Conservation (phyloP, 345 rosid species). For the Arabidopsis suecica region DNA sequence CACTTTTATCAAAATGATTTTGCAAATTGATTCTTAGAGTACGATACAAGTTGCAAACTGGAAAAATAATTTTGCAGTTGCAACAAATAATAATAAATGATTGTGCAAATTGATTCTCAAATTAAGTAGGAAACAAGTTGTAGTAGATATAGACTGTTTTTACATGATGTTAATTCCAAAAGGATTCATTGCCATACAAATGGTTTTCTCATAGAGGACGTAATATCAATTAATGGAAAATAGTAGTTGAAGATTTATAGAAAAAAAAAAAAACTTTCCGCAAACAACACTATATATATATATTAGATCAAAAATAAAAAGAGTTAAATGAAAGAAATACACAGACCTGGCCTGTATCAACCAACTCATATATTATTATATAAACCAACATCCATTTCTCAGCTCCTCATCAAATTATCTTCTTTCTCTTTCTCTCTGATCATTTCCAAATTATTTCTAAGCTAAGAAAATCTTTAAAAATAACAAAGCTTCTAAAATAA, state of each 20-base stretch:
- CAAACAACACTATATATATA: neutral
- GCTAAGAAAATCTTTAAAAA: neutral
- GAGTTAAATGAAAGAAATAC: neutral
- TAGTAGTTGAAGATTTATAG: slow-evolving; percentile 17
- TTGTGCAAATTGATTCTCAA: slow-evolving; percentile 5
- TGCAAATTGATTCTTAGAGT: slow-evolving; percentile 16
- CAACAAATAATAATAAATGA: slow-evolving; percentile 17
- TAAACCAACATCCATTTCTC: slow-evolving; percentile 42
- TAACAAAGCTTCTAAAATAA: slow-evolving; percentile 6
- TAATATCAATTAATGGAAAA: slow-evolving; percentile 23
- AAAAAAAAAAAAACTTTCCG: slow-evolving; percentile 11
- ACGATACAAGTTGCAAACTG: slow-evolving; percentile 15
- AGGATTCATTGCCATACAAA: slow-evolving; percentile 8
- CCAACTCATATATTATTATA: slow-evolving; percentile 37
- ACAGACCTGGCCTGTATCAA: slow-evolving; percentile 40
- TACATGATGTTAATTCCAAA: neutral
- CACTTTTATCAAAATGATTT: neutral
- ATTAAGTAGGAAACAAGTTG: slow-evolving; percentile 21
- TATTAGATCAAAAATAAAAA: neutral
- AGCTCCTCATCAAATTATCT: slow-evolving; percentile 30
- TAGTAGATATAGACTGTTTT: neutral
- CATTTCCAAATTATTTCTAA: neutral
- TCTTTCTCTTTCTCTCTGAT: slow-evolving; percentile 31
- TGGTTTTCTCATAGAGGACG: neutral
- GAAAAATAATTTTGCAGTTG: neutral